Conservation (phyloP, 768 basidiomycete genomes). For the Neoboletus brunneissimus region DNA sequence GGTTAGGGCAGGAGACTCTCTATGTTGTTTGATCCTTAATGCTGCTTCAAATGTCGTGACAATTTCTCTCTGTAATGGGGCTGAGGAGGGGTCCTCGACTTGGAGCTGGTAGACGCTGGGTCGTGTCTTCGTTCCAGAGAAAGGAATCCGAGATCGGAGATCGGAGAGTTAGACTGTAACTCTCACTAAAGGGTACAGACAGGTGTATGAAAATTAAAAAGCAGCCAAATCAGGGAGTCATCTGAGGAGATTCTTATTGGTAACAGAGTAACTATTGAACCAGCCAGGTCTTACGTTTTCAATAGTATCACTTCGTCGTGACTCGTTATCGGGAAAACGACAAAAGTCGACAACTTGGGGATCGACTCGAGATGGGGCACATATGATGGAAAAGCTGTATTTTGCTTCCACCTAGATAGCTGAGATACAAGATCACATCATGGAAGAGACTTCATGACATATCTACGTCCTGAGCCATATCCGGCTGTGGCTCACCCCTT, state of each 20-base stretch:
- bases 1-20: too few species aligned
- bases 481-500: constrained; percentile 73
- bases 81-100: too few species aligned
- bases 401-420: background rate
- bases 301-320: background rate
- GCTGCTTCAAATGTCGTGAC: background rate
- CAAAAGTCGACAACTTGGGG: background rate
- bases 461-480: constrained; percentile 60
- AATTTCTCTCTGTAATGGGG: background rate
- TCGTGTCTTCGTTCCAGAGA: too few species aligned
- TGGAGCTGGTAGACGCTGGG: too few species aligned
- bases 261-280: too few species aligned
- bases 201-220: too few species aligned
- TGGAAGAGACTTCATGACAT: constrained; percentile 44
- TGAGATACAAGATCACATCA: background rate
- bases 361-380: background rate
- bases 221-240: too few species aligned
- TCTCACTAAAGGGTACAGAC: too few species aligned
- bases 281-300: background rate
- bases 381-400: background rate
- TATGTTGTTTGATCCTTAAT: background rate
- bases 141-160: too few species aligned
- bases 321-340: background rate
- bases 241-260: too few species aligned
- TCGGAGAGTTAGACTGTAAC: too few species aligned